Base-by-base conservation (phyloP, 345 rosid genomes). In the Crucihimalaya himalaica region DNA sequence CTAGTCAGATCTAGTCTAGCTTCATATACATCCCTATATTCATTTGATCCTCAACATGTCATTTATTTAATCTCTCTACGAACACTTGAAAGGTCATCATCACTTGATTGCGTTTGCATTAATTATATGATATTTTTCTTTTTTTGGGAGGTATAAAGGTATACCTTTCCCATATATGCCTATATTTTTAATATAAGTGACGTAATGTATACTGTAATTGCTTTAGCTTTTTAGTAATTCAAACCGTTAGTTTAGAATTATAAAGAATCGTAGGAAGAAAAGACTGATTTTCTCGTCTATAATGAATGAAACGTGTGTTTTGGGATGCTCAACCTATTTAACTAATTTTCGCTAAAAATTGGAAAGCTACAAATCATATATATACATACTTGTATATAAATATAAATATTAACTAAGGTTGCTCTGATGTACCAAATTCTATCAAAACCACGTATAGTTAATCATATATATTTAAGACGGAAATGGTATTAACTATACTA, bases 1-100 rank as follows among this genome's bases (percentile, higher is more conserved):
- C 65, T 63, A 54, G 71, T 73, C 66, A 73, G 39, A 53, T 45
- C 2, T 45, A 55, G 28, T 43, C 15, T 29, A 42, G 4, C 40
- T 32, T 59, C 31, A 14, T 37, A 59, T 59, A 23, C 6, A 31
- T 70, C 34, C 46, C 21, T 16, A 5, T 19, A 9, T 15, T 57
- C 64, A 29, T n/a, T 70, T 43, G 53, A 53, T 54, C 25, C n/a
- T 29, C 11, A 14, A 54, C 7, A 54, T 56, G 53, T 69, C 54
- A 47, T 48, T 19, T 58, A 15, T 14, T 42, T 58, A 16, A 4
- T 54, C 39, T 67, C 37, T 53, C 27, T 52, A 39, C 2, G 13
- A 70, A n/a, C 48, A 34, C 39, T 47, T 35, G 34, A 35, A 48
- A 50, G 25, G 68, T 34, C 66, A 57, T 51, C 56, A 57, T 46